A percentile compares a stretch with the other conserved stretches of the same genome.
These are phyloP conservation scores for Fonsecaea nubica DNA, from an alignment of 2,329 filamentous ascomycete genomes.

Conservation along the genomic window DNA sequence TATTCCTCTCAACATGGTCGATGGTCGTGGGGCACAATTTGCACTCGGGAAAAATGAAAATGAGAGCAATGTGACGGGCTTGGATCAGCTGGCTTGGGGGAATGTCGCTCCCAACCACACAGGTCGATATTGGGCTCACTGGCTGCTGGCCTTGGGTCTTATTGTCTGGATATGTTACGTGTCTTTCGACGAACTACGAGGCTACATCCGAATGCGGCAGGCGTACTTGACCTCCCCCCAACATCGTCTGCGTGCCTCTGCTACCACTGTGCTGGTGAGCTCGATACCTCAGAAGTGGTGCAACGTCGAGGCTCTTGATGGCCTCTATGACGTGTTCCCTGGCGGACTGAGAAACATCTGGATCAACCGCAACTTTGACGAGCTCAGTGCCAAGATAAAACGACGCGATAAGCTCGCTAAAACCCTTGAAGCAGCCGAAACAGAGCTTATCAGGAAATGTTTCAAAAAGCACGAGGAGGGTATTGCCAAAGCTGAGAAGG, in stretches of 20 bases:
- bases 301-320: constrained; percentile 77
- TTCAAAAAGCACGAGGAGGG: constrained; percentile 80
- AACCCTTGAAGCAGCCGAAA: constrained; percentile 80
- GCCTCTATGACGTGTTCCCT: constrained; percentile 93
- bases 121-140: constrained; percentile 80
- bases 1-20: constrained; percentile 80
- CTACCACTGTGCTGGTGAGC: constrained; percentile 92
- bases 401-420: constrained; percentile 73
- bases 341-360: constrained; percentile 95
- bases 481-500: constrained; percentile 68
- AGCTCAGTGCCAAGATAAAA: constrained; percentile 82
- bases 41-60: constrained; percentile 46
- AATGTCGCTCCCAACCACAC: constrained; percentile 75
- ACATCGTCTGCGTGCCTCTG: constrained; percentile 89
- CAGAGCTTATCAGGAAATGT: constrained; percentile 77
- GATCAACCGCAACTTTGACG: constrained; percentile 89
- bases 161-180: constrained; percentile 85
- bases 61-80: constrained; percentile 63
- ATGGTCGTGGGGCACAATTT: constrained; percentile 68
- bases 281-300: constrained; percentile 92
- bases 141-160: constrained; percentile 77
- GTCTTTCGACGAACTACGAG: constrained; percentile 82
- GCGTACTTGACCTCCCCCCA: constrained; percentile 94
- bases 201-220: constrained; percentile 92
- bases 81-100: constrained; percentile 86